These are phyloP conservation scores for Aspergillus aculeatinus DNA, from an alignment of 2,329 filamentous ascomycete genomes.

Conservation along the genomic window DNA sequence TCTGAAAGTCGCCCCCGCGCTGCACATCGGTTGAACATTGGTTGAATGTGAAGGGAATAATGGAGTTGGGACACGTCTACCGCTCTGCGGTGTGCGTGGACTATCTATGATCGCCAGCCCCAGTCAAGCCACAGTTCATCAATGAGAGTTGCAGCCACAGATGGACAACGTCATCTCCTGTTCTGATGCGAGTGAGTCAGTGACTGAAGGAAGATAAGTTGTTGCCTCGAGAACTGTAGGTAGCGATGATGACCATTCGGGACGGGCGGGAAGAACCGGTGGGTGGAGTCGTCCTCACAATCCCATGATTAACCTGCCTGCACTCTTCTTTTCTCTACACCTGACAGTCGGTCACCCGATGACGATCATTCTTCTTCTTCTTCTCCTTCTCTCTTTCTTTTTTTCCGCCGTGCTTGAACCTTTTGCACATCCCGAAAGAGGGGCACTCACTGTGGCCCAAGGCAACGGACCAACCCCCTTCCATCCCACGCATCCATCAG, in stretches of 20 bases:
- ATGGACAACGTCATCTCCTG: not conserved
- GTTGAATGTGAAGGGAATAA: not conserved
- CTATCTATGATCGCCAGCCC: not conserved
- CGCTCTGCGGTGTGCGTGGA: not conserved
- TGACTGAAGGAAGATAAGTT: not conserved
- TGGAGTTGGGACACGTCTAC: not conserved
- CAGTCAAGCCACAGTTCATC: not conserved
- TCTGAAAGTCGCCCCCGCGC: not conserved
- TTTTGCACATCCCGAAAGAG: not conserved
- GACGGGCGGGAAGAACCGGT: constrained; percentile 7
- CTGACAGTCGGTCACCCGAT: not conserved
- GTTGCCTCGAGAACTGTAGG: not conserved
- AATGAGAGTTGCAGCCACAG: not conserved
- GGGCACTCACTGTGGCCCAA: not conserved
- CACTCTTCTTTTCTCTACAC: not conserved
- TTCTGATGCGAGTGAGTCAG: too few relatives aligned
- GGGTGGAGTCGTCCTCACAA: not conserved
- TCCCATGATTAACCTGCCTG: not conserved
- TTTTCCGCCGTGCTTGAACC: not conserved
- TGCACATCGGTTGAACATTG: not conserved
- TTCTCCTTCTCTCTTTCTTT: not conserved
- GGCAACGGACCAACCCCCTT: not conserved
- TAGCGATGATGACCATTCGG: not conserved
- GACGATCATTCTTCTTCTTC: not conserved
- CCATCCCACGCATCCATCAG: constrained; percentile 7